Evolutionary conservation across 2,329 filamentous ascomycete species (phyloP).

Genomic region (Tolypocladium ovalisporum): DNA sequence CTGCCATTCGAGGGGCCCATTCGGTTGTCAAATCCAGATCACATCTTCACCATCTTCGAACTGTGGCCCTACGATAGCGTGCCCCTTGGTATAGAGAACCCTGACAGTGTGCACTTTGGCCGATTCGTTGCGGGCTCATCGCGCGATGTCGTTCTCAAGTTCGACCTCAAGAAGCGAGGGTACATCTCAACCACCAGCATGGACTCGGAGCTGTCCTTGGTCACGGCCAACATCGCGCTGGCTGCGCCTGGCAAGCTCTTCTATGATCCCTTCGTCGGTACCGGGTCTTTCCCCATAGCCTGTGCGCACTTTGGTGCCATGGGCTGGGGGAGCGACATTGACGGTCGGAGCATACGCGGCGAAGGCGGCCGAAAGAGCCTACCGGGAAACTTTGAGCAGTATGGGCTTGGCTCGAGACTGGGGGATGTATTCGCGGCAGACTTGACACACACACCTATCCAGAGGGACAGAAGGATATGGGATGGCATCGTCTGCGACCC

Average conservation of each 20-base stretch:
- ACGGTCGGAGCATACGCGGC: slow-evolving; percentile 78
- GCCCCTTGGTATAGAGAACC: slow-evolving; percentile 36
- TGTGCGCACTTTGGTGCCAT: slow-evolving; percentile 83
- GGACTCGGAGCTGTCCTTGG: slow-evolving; percentile 84
- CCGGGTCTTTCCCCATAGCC: slow-evolving; percentile 83
- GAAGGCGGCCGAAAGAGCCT: slow-evolving; percentile 41
- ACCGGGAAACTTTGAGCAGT: slow-evolving; percentile 72
- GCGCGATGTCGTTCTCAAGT: slow-evolving; percentile 57
- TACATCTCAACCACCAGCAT: slow-evolving; percentile 97
- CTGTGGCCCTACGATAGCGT: slow-evolving; percentile 55
- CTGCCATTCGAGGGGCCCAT: slow-evolving; percentile 71
- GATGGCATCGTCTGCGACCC: slow-evolving; percentile 94
- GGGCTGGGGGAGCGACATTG: slow-evolving; percentile 83
- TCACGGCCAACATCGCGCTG: slow-evolving; percentile 85
- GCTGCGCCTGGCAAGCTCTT: slow-evolving; percentile 76
- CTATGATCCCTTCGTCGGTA: slow-evolving; percentile 93
- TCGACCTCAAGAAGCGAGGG: slow-evolving; percentile 82
- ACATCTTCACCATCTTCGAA: slow-evolving; percentile 74
- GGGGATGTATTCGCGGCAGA: slow-evolving; percentile 78
- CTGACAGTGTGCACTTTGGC: slow-evolving; percentile 57
- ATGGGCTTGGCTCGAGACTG: slow-evolving; percentile 54
- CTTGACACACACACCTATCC: slow-evolving; percentile 75
- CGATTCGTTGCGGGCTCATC: slow-evolving; percentile 57
- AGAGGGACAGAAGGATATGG: slow-evolving; percentile 46
- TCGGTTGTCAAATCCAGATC: slow-evolving; percentile 59